Base-by-base conservation (phyloP, 1,284 basidiomycete species). In the Farysia itapuensis region DNA sequence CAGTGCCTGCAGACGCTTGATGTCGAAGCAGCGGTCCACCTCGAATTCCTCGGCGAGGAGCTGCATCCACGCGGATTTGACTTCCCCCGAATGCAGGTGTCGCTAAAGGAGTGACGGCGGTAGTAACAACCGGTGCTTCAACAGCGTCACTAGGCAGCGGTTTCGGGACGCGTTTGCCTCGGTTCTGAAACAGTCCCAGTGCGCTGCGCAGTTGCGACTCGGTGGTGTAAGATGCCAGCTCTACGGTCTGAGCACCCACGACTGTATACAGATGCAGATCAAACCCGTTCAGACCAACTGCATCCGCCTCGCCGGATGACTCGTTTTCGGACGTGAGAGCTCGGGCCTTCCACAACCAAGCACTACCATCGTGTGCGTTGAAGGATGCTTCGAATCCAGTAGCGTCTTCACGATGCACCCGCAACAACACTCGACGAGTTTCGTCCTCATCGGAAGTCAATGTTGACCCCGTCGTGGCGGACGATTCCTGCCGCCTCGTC, bases 191-290 rank as follows among this genome's bases (percentile, higher is more conserved):
- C 15, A 60, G 29, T 7, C 46, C 57, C 8, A 60, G 43, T 7
- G 57, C 46, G 21, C 53, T 60, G 19, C 57, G 57, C 18, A 60
- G 33, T 16, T 53, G 50, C 34, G 57, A 60, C 3, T 60, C 50
- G 25, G 57, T 50, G 29, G 57, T 42, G 20, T 50, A 60, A 7
- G 39, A 45, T 8, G 57, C 57, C 19, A 60, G 40, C 37, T 60
- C 50, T 25, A 49, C 28, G 23, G 22, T 34, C 11, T 46, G 33
- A n/a, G 34, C 20, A 6, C 45, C 48, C 2, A 23, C 20, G 14
- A 13, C 20, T 1, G 31, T 30, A 9, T 39, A 35, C 28, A 60
- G 30, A 8, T 29, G 40, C n/a, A 60, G 28, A n/a, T 60, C 57
- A 20, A 43, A 43, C 4, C 44, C 44, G 1, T 9, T 22, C 18